Conservation (phyloP, 495 filamentous ascomycete species). For the Neurospora sp. region DNA sequence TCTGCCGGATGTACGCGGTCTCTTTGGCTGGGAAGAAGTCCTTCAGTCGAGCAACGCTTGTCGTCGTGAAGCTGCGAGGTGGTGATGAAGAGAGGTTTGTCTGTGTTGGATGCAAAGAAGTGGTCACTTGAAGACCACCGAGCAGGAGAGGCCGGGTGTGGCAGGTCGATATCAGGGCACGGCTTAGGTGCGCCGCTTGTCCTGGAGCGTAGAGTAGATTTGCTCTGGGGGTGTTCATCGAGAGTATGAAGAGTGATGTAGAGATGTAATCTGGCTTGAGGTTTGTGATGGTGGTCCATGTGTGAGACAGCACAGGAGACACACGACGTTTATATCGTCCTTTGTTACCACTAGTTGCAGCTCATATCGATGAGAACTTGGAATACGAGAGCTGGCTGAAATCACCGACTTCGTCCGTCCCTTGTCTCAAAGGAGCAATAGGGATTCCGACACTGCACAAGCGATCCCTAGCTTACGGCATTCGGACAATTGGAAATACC, state of each 20-base stretch:
- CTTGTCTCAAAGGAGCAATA: not conserved
- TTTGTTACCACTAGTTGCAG: not conserved
- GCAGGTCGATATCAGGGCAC: constrained; percentile 16
- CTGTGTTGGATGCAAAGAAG: constrained; percentile 1
- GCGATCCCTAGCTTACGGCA: not conserved
- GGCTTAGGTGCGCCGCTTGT: constrained; percentile 24
- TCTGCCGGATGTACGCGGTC: constrained; percentile 35
- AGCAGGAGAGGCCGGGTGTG: constrained; percentile 6
- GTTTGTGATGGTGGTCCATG: not conserved
- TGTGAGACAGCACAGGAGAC: not conserved
- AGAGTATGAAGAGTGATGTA: not conserved
- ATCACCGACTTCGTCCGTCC: not conserved
- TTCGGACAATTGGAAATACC: not conserved
- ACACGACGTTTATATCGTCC: not conserved
- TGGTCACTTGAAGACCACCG: constrained; percentile 14
- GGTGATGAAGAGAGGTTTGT: constrained; percentile 1
- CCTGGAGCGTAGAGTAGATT: constrained; percentile 25
- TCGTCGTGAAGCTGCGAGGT: constrained; percentile 32
- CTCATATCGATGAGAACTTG: not conserved
- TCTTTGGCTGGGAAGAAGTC: constrained; percentile 41
- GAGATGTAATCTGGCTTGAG: not conserved
- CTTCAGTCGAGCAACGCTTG: constrained; percentile 22
- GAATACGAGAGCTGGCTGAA: not conserved
- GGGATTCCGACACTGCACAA: not conserved
- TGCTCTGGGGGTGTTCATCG: constrained; percentile 20